A percentile compares a stretch with the other conserved stretches of the same genome.
These are phyloP conservation scores for Leptoxyphium fumago DNA, from an alignment of 2,329 filamentous ascomycete genomes.

Conservation along the genomic window DNA sequence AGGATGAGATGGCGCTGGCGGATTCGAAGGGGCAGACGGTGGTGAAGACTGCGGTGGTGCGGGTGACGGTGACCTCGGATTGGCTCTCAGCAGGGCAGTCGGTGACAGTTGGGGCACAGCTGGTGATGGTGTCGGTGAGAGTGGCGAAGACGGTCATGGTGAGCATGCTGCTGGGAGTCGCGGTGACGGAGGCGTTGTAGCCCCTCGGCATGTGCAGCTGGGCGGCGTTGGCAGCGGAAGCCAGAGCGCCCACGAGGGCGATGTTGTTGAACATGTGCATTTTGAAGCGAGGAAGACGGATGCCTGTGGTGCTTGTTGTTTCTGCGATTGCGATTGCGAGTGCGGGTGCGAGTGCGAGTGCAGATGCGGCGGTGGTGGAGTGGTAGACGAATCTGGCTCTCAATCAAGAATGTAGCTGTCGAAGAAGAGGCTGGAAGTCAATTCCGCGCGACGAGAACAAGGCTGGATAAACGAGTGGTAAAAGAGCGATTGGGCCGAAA, in stretches of 20 bases:
- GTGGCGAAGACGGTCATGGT: slow-evolving; percentile 3
- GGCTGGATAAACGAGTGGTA: neutral
- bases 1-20: slow-evolving; percentile 3
- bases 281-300: neutral
- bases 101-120: slow-evolving; percentile 7
- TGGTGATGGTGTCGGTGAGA: slow-evolving; percentile 9
- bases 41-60: slow-evolving; percentile 9
- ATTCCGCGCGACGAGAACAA: slow-evolving; percentile 5
- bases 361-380: slow-evolving; percentile 3
- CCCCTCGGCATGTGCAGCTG: neutral
- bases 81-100: slow-evolving; percentile 8
- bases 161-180: neutral
- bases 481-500: neutral
- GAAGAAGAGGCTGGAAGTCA: slow-evolving; percentile 5
- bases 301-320: slow-evolving; percentile 1
- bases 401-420: neutral
- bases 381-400: neutral
- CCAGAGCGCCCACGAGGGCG: slow-evolving; percentile 2
- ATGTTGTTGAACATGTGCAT: neutral
- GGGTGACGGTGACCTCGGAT: slow-evolving; percentile 7
- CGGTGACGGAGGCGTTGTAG: neutral
- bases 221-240: slow-evolving; percentile 1
- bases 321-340: slow-evolving; percentile 1
- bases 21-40: slow-evolving; percentile 11
- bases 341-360: neutral